Base-by-base conservation (phyloP, 2,329 filamentous ascomycete species). In the Colletotrichum chrysophilum region DNA sequence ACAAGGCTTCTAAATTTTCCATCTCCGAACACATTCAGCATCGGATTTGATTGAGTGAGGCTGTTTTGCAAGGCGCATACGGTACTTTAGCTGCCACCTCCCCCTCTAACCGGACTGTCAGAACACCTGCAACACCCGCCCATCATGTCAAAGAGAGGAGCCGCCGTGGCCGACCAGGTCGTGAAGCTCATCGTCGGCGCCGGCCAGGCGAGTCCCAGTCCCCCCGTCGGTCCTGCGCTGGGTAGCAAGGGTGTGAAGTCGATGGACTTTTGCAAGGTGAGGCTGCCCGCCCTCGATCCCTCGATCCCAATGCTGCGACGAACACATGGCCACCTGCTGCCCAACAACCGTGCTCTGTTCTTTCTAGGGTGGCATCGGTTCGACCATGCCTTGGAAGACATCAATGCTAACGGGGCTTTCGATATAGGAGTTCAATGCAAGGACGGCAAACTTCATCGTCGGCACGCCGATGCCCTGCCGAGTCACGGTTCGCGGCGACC, bases 191-290 rank as follows among this genome's bases (percentile, higher is more conserved):
- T 99, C 79, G 97, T 99, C 77, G 97, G 96, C 81, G 97, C 97
- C 73, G 97, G 97, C 30, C 95, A 98, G 86, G 97, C 97, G 76
- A 96, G 93, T 81, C 97, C 97, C 34, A 97, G 96, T 86, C 97
- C 97, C 38, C 97, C 97, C 6, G 96, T 99, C 81, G 97, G 97
- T 89, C 97, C 97, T 74, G 97, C 97, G 70, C 91, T 99, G 79
- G 97, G 97, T 87, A 96, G 94, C 85, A 98, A 98, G 89, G 97
- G 97, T 89, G 94, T 99, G 77, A 99, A 99, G 89, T 97, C 95
- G 74, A 99, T 99, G 94, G 97, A 99, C 87, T 99, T 98, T 85
- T 98, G 97, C 92, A 98, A 98, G 91, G 96, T 98, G 76, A 76
- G 85, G 34, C 71, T 71, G 56, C 55, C 21, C 24, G 18, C 30